Conservation (phyloP, 1,139 yeast species). For the Kluyveromyces sp. region DNA sequence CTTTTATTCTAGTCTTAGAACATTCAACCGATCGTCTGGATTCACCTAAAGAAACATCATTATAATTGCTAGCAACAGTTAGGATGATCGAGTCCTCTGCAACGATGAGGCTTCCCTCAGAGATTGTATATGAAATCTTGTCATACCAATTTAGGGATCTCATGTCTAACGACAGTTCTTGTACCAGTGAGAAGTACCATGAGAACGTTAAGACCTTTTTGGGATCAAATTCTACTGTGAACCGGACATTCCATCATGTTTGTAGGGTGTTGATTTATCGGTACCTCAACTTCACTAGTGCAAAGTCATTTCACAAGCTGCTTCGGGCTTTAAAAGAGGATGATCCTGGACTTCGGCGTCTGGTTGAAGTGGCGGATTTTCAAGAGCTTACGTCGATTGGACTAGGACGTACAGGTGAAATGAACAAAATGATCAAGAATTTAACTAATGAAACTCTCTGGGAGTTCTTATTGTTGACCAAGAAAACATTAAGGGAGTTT, state of each 20-base stretch:
- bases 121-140: conserved; percentile 34
- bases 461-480: conserved; percentile 49
- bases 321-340: conserved; percentile 46
- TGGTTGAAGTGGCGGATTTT: conserved; percentile 75
- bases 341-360: conserved; percentile 48
- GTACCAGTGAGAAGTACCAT: conserved; percentile 31
- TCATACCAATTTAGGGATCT: conserved; percentile 36
- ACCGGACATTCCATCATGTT: conserved; percentile 33
- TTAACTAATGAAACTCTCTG: conserved; percentile 69
- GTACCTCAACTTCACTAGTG: conserved; percentile 56
- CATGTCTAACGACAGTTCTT: conserved; percentile 35
- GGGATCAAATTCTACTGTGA: conserved; percentile 33
- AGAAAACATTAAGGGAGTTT: conserved; percentile 71
- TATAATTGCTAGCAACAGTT: background rate
- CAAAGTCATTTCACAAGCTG: conserved; percentile 72
- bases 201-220: conserved; percentile 33
- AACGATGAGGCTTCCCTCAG: conserved; percentile 30
- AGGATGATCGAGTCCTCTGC: background rate
- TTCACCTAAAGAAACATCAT: too few species aligned
- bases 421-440: conserved; percentile 90
- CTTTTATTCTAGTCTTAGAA: too few species aligned
- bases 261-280: conserved; percentile 33
- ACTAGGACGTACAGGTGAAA: conserved; percentile 77
- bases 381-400: conserved; percentile 88
- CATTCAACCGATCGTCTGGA: too few species aligned